Base-by-base conservation (phyloP, 306 rosid species). In the Glycine tomentella region DNA sequence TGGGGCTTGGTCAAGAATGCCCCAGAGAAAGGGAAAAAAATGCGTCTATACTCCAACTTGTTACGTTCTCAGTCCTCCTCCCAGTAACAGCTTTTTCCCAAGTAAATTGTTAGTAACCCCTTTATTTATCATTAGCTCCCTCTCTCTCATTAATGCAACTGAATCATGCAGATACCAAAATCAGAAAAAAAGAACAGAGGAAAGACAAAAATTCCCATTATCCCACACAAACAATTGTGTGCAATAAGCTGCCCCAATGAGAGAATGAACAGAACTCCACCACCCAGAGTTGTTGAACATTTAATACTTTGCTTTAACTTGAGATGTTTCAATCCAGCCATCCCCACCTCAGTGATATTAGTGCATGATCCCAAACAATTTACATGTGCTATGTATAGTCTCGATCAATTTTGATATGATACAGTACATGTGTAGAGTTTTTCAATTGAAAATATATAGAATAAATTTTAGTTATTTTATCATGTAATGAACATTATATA, bases 101-200 rank as follows among this genome's bases (percentile, higher is more conserved):
- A 82, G 67, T 38, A 38, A 20, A 38, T 38, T 38, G 42, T 38
- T 3, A 38, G 42, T 46, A 72, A 57, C 16, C 20, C 20, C 74
- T 45, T 20, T 20, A 20, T 48, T 71, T 80, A 11, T 12, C 13
- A 49, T 63, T 72, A 78, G 31, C 69, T 36, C 81, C 64, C 55
- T 48, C 58, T 80, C 69, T 82, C 56, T 7, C 74, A 9, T 87
- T 92, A 81, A 87, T 87, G 88, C 31, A 84, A 83, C 90, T 83
- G 91, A 83, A 84, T 79, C 88, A 53, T 69, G 73, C 80, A 63
- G 85, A 72, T 73, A 72, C 75, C 57, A 84, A 64, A 46, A 44
- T 62, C 88, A 85, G 88, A 63, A 65, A 69, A n/a, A 38, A 38
- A 56, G 9, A 12, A 50, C 84, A 33, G 71, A 17, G 13, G 80